Conservation (phyloP, 352 stramenopile genomes). For the Aphanomyces euteiches region DNA sequence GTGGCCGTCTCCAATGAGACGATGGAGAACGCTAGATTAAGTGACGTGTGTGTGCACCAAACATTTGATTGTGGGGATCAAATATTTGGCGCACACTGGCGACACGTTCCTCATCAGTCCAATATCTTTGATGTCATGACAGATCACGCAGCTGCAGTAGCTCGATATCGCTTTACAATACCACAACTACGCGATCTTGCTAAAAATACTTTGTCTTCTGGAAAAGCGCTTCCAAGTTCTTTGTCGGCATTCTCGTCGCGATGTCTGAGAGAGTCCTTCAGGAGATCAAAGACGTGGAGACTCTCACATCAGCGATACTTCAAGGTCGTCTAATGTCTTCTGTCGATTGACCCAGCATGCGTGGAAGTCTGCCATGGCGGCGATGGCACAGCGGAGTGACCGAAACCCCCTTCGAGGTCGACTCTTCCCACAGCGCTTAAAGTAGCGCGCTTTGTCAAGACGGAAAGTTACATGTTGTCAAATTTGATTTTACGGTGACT, state of each 20-base stretch:
- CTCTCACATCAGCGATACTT: constrained; percentile 21
- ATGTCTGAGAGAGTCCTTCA: constrained; percentile 38
- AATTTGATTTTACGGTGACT: not conserved
- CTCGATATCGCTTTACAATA: too few relatives aligned
- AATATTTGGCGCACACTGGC: too few relatives aligned
- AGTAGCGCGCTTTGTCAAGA: not conserved
- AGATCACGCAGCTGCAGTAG: too few relatives aligned
- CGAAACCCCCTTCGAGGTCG: not conserved
- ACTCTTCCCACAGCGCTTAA: not conserved
- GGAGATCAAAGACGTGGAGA: not conserved
- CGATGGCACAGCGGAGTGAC: not conserved
- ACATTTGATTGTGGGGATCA: too few relatives aligned
- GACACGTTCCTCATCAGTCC: too few relatives aligned
- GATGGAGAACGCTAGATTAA: too few relatives aligned
- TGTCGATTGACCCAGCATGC: constrained; percentile 54
- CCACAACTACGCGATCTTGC: too few relatives aligned
- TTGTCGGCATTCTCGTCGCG: constrained; percentile 40
- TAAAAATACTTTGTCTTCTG: too few relatives aligned
- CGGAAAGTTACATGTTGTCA: not conserved
- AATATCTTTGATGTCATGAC: too few relatives aligned
- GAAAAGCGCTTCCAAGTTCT: constrained; percentile 39
- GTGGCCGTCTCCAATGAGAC: too few relatives aligned
- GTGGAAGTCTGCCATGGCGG: constrained; percentile 55
- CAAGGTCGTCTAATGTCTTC: constrained; percentile 46
- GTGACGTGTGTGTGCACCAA: too few relatives aligned